Evolutionary conservation across 2,329 filamentous ascomycete species (phyloP), one percentile per base, ranked within the genome.

Genomic region (Mariannaea sp.): DNA sequence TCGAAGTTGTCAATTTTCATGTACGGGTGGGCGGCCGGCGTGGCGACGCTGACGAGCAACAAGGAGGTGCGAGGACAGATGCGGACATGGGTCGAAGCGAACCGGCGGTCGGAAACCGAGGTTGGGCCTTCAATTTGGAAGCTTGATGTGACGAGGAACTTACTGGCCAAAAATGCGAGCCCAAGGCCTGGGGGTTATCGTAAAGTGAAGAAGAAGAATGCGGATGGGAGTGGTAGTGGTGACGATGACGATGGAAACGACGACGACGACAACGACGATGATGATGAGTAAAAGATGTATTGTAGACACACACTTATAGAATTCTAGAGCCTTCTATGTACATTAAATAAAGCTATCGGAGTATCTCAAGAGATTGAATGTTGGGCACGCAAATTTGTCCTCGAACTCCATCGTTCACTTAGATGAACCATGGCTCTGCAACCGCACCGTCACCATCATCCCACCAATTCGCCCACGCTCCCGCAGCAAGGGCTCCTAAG

Each of bases 1-100:
- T 67, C 71, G 36, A 73, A 74, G 59, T 62, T 73, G 14, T 71
- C 70, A 27, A 71, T 73, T 19, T 74, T 73, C 55, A 66, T 75
- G 63, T 70, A 75, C 20, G 73, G 73, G 4, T 76, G 74, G 74
- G 67, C 63, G 13, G 62, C 57, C 10, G 65, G 65, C 7, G 35
- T 70, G 2, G 65, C 65, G 16, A 75, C 73, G 1, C 39, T 76
- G 2, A 76, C 74, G 6, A 74, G 72, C 5, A 76, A 75, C 47
- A 74, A 73, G 59, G 74, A 76, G 59, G 67, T 73, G 8, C 57
- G 65, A n/a, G 68, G 67, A 8, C 70, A 73, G 48, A 62, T 73
- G 5, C 58, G 62, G 19, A 72, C 69, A 7, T 71, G 70, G 66
- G 59, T 74, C 5, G 70, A 73, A 48, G 55, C 60, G 7, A 56